phyloP scores from a whole-genome alignment of 805 yeast species.

The Teunomyces kruisii region DNA sequence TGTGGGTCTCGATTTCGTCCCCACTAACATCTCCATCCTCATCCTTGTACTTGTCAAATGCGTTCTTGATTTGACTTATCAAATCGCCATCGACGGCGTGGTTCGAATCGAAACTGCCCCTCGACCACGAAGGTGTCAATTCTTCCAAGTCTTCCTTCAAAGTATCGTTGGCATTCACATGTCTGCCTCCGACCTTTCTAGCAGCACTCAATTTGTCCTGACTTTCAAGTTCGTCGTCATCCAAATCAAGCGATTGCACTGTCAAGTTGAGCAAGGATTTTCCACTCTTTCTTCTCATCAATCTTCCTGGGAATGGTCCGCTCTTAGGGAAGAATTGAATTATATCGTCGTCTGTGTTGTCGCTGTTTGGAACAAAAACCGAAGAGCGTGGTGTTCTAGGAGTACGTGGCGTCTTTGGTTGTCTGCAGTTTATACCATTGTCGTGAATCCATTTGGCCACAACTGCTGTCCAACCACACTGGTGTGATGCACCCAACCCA shows the following conservation, averaged over 20 bases:
- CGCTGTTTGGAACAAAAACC: constrained; percentile 18
- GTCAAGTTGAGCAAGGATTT: constrained; percentile 69
- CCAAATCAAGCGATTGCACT: constrained; percentile 63
- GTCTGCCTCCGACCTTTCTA: constrained; percentile 16
- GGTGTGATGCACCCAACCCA: constrained; percentile 91
- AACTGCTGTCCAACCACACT: constrained; percentile 94
- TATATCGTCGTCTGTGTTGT: constrained; percentile 22
- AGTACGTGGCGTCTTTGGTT: constrained; percentile 45
- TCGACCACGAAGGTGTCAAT: constrained; percentile 18
- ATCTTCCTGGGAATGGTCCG: constrained; percentile 52
- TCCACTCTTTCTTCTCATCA: constrained; percentile 70
- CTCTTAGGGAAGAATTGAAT: constrained; percentile 43
- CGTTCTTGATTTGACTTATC: constrained; percentile 34
- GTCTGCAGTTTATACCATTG: constrained; percentile 69
- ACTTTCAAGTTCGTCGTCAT: constrained; percentile 53
- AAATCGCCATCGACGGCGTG: constrained; percentile 32
- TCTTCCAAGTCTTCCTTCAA: constrained; percentile 17
- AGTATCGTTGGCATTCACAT: constrained; percentile 18
- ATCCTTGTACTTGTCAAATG: constrained; percentile 34
- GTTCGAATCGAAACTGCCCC: constrained; percentile 30
- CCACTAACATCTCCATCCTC: constrained; percentile 47
- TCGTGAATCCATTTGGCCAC: constrained; percentile 91
- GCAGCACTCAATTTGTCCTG: constrained; percentile 17
- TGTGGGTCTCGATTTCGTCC: constrained; percentile 52
- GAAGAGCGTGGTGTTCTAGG: constrained; percentile 28